Conservation (phyloP, 371 early-diverging fungal species). For the Smittium mucronatum region DNA sequence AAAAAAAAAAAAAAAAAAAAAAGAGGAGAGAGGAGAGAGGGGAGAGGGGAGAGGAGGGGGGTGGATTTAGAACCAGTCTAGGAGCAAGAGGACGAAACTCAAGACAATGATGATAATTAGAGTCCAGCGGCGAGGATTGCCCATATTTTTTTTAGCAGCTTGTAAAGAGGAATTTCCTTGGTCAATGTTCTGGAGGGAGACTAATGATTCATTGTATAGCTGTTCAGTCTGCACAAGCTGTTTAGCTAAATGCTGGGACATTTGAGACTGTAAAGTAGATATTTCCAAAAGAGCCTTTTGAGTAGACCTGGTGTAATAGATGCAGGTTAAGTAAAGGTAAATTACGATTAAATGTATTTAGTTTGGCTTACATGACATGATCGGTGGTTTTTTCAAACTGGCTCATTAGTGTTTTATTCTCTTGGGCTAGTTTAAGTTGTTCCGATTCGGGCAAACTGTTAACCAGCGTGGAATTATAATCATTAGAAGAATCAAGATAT, state of each 20-base stretch:
- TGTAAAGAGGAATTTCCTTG: slow-evolving; percentile 44
- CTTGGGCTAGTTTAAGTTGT: slow-evolving; percentile 42
- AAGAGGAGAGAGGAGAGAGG: too few species aligned
- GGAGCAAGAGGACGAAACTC: slow-evolving; percentile 47
- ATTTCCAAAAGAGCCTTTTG: slow-evolving; percentile 55
- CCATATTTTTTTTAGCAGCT: slow-evolving; percentile 41
- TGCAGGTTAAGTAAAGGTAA: background rate
- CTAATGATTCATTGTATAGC: slow-evolving; percentile 50
- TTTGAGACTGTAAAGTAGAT: slow-evolving; percentile 45
- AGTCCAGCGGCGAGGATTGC: slow-evolving; percentile 47
- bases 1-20: background rate
- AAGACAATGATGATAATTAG: slow-evolving; percentile 44
- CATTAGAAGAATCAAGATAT: too few species aligned
- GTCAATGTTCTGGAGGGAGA: slow-evolving; percentile 41
- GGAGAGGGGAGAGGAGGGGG: too few species aligned
- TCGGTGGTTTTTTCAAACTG: slow-evolving; percentile 47
- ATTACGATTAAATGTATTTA: background rate
- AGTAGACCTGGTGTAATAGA: slow-evolving; percentile 17
- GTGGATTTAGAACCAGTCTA: slow-evolving; percentile 56
- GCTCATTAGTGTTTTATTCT: slow-evolving; percentile 43
- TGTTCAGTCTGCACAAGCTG: slow-evolving; percentile 54
- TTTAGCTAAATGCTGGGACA: slow-evolving; percentile 46
- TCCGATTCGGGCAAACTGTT: slow-evolving; percentile 41
- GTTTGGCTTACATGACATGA: slow-evolving; percentile 31
- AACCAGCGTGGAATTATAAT: slow-evolving; percentile 16